Evolutionary conservation across 2,329 filamentous ascomycete genomes (phyloP).

Genomic region (Escovopsis sp.): DNA sequence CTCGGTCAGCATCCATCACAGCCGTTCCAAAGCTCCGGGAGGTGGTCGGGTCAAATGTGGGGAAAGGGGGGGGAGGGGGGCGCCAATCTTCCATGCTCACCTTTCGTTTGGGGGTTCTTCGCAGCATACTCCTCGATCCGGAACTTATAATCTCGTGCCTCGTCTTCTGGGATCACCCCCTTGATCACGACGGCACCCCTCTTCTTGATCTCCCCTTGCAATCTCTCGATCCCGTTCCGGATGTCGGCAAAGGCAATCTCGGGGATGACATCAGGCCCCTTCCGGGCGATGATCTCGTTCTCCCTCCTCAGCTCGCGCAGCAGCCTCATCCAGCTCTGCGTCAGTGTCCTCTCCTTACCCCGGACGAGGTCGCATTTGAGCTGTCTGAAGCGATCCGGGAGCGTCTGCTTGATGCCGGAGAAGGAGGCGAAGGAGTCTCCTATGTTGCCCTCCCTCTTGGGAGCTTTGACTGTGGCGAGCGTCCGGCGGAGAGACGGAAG

Average conservation of each 20-base stretch:
- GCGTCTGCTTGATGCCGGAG: constrained; percentile 29
- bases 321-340: constrained; percentile 33
- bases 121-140: constrained; percentile 50
- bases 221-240: constrained; percentile 19
- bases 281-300: constrained; percentile 29
- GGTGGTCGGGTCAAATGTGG: neutral
- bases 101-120: constrained; percentile 45
- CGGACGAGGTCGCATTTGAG: constrained; percentile 38
- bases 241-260: constrained; percentile 33
- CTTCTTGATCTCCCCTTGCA: constrained; percentile 38
- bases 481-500: constrained; percentile 3
- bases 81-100: constrained; percentile 14
- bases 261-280: constrained; percentile 36
- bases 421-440: constrained; percentile 47
- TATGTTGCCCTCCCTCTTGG: constrained; percentile 42
- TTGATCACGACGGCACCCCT: constrained; percentile 50
- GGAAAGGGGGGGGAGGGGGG: too few relatives aligned
- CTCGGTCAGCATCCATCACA: neutral
- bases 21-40: neutral
- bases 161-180: constrained; percentile 46
- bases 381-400: constrained; percentile 40
- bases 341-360: constrained; percentile 33
- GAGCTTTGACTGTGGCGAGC: constrained; percentile 4
- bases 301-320: constrained; percentile 30
- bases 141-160: constrained; percentile 51